phyloP scores from a whole-genome alignment of 306 rosid species.

The Prunus mume region DNA sequence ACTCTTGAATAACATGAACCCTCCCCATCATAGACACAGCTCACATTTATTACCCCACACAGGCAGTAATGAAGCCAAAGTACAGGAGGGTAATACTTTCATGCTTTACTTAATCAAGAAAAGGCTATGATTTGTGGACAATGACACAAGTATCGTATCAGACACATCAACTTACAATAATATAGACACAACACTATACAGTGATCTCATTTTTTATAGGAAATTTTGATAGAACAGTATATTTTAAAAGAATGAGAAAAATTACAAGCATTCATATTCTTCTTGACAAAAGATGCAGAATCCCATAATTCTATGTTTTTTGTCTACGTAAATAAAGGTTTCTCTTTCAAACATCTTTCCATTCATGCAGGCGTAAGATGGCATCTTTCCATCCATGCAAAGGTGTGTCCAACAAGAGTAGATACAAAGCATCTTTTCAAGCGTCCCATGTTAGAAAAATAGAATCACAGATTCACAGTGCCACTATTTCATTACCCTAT shows the following conservation, averaged over 20 bases:
- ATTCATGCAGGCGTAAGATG: background rate
- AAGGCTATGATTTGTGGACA: no score
- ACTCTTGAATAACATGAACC: background rate
- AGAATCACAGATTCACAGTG: no score
- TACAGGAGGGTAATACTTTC: no score
- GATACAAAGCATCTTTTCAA: background rate
- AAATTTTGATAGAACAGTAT: background rate
- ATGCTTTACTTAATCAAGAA: no score
- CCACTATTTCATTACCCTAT: no score
- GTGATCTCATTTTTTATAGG: no score
- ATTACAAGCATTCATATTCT: background rate
- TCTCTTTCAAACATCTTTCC: background rate
- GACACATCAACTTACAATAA: background rate
- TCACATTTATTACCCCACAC: no score
- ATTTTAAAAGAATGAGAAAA: no score
- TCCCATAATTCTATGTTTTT: background rate
- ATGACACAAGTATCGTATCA: background rate
- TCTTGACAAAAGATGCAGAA: background rate
- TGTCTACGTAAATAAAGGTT: background rate
- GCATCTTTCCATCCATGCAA: background rate
- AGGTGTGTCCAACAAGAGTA: background rate
- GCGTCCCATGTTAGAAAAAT: background rate
- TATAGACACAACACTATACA: background rate
- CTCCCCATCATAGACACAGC: no score
- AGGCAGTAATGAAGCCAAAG: no score